These are phyloP conservation scores for Scheffersomyces stipitis DNA, from an alignment of 805 yeast genomes.

Conservation along the genomic window DNA sequence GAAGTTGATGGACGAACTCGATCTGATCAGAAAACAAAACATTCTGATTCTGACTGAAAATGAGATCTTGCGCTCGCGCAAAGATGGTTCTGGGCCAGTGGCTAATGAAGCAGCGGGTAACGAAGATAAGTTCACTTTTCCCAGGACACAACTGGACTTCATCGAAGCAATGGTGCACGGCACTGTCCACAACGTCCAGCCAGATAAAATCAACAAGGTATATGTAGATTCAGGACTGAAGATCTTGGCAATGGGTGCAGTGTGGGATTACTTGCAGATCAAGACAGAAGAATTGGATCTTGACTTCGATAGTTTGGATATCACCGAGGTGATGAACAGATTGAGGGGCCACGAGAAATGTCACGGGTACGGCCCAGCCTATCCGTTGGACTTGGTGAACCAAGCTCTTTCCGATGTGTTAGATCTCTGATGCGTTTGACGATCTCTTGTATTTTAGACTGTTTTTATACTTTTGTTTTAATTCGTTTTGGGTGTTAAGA, in stretches of 20 bases:
- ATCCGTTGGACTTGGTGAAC: constrained; percentile 46
- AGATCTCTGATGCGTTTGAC: too few species aligned
- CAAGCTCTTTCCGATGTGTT: constrained; percentile 24
- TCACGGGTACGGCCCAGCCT: constrained; percentile 79
- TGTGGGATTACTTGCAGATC: constrained; percentile 73
- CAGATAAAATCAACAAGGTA: constrained; percentile 25
- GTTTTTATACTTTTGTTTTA: background rate
- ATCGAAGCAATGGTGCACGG: constrained; percentile 28
- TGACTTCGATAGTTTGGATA: constrained; percentile 51
- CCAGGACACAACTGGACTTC: constrained; percentile 34
- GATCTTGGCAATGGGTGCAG: constrained; percentile 70
- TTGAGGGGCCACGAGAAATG: constrained; percentile 72
- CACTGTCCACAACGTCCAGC: constrained; percentile 19
- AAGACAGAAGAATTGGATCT: constrained; percentile 45
- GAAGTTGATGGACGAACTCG: constrained; percentile 47
- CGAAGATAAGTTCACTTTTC: constrained; percentile 36
- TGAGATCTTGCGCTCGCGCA: constrained; percentile 46
- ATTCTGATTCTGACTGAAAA: constrained; percentile 62
- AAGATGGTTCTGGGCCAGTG: constrained; percentile 2
- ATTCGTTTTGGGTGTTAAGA: background rate
- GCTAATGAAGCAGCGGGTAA: too few species aligned
- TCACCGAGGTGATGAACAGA: constrained; percentile 54
- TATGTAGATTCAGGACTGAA: constrained; percentile 42
- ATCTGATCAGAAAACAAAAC: constrained; percentile 53
- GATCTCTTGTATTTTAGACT: too few species aligned